Evolutionary conservation across 306 rosid genomes (phyloP), one percentile per base, ranked within the genome.

Genomic region (Canavalia ensiformis): DNA sequence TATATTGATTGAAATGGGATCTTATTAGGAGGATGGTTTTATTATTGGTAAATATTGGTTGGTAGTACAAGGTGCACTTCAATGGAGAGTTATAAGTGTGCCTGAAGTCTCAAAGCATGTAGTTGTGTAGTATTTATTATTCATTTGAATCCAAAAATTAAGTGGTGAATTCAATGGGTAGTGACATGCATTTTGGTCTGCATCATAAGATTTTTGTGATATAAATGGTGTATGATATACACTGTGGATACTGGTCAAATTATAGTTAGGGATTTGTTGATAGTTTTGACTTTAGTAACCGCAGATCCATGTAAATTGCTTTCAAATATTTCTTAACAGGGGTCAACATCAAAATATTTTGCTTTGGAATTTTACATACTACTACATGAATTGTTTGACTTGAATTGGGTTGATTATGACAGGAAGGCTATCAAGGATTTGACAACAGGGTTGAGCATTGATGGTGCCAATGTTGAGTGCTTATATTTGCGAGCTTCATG

Each of bases 361-460:
- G n/a, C 70, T 71, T 72, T 57, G 55, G 30, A 67, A 30, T 56
- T 82, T 8, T 80, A 7, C 47, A 59, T 47, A 67, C 56, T 54
- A 11, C 44, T 80, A 41, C 50, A 59, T 58, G 67, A 56, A 54
- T 68, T 71, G 59, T 72, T 47, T 77, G 49, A 65, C 84, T 84
- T 83, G 29, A 86, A 50, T 77, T 70, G 76, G 68, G 64, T 66
- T 65, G 57, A 66, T 33, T 77, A 33, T 78, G 77, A 83, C 95
- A 95, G 99, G 89, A 93, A 91, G 79, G 99, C 99, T 79, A 91
- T 93, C 76, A 87, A 89, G 81, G 98, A 93, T 84, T 88, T 95
- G 83, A 89, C 99, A 11, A 80, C 70, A 69, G 98, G 88, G 66
- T 86, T 95, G 90, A 93, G 84, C 86, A 86, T 95, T 77, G 99